A percentile compares a stretch with the other conserved stretches of the same genome.
Conservation (phyloP, 108 stramenopile species). For the Epithemia pelagica region DNA sequence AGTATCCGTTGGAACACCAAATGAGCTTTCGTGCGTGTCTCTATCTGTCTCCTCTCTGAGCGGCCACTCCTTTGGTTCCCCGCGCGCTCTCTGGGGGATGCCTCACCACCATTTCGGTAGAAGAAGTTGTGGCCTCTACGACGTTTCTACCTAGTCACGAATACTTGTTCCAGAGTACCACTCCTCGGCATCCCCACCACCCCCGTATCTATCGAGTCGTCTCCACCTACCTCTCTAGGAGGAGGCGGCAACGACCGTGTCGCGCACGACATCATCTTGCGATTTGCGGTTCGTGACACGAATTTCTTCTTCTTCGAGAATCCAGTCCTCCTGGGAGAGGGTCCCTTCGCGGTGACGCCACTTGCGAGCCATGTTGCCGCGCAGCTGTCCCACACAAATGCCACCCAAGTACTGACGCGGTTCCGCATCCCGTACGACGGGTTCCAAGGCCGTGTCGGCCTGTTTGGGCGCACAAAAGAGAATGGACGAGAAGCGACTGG, state of each 20-base stretch:
- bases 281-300: constrained; percentile 18
- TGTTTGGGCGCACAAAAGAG: constrained; percentile 23
- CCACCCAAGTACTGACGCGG: constrained; percentile 16
- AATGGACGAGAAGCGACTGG: constrained; percentile 15
- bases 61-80: no score
- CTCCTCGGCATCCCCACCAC: no score
- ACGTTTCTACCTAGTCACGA: no score
- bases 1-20: no score
- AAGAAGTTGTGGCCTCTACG: no score
- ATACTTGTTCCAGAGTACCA: no score
- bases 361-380: constrained; percentile 21
- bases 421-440: constrained; percentile 15
- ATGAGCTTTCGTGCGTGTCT: no score
- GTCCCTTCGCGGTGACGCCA: constrained; percentile 23
- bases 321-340: constrained; percentile 8
- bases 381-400: no score
- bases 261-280: constrained; percentile 25
- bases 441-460: constrained; percentile 19
- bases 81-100: no score
- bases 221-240: neutral
- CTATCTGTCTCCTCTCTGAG: no score
- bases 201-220: no score
- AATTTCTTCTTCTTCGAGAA: constrained; percentile 23
- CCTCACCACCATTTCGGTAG: no score
- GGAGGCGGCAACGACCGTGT: neutral